Base-by-base conservation (phyloP, 495 filamentous ascomycete species). In the Neurospora tetrasperma region DNA sequence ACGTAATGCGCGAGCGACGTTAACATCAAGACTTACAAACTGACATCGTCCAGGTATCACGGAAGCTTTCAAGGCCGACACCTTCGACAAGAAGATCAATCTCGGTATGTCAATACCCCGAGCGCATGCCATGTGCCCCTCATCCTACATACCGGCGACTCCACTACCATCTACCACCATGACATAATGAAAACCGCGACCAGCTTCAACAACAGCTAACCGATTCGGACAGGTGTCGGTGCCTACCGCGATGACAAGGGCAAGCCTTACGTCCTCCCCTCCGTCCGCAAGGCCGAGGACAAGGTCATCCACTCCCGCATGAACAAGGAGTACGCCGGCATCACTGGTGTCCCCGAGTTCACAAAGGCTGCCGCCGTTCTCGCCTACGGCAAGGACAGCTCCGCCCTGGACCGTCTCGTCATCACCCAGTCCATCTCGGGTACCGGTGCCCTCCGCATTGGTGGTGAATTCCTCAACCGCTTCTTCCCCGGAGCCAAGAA, bases 391-490 rank as follows among this genome's bases (percentile, higher is more conserved):
- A 79, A 88, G 75, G 89, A 90, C 82, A 95, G 92, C 68, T 79
- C 89, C 20, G 89, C 90, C 72, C 86, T 98, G 77, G 89, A 92
- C 80, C 89, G 94, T 71, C 85, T 99, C 59, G 94, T 90, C 81
- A 94, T 97, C 84, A 97, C 96, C 41, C 96, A 99, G 86, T 92
- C 94, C 82, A 97, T 99, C 86, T 99, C 96, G 71, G 96, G 96
- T 71, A 99, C 96, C 70, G 96, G 96, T 77, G 95, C 96, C 73
- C 89, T 99, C 75, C 90, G 96, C 76, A 96, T 99, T 76, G 96
- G 93, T 75, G 96, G 91, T 79, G 93, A 93, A 76, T 99, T 98
- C 88, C 87, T 99, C 68, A 83, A 92, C 79, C 91, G 93, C 74
- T 94, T 92, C 88, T 98, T 91, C 86, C 94, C 96, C 41, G 86